Evolutionary conservation across 192 early-diverging fungal species (phyloP).

Genomic region (Cladochytrium replicatum): DNA sequence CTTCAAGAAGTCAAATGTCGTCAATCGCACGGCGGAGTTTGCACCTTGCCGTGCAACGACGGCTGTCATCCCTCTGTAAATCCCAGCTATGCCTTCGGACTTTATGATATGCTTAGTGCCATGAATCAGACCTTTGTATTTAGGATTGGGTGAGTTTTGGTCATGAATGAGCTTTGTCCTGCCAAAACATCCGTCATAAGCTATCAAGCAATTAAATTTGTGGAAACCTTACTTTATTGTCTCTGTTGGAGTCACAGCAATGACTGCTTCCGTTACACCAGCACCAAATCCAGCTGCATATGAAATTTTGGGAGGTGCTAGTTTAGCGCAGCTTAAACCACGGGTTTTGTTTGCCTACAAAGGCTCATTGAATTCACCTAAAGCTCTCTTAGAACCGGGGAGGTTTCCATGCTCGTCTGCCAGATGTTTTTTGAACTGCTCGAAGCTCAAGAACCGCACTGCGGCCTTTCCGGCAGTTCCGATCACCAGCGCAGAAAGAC

Average conservation of each 20-base stretch:
- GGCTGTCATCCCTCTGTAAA: slow-evolving; percentile 83
- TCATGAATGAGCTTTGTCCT: slow-evolving; percentile 94
- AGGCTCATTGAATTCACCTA: too few species aligned
- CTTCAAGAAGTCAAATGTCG: slow-evolving; percentile 72
- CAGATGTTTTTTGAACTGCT: slow-evolving; percentile 65
- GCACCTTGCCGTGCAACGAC: slow-evolving; percentile 94
- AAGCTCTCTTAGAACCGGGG: slow-evolving; percentile 43
- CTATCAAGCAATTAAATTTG: background rate
- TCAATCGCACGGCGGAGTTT: slow-evolving; percentile 87
- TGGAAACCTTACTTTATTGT: slow-evolving; percentile 69
- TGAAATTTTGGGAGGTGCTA: too few species aligned
- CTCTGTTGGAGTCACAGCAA: slow-evolving; percentile 84
- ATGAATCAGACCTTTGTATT: slow-evolving; percentile 71
- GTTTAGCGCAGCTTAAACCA: background rate
- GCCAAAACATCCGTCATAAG: background rate
- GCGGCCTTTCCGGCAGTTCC: slow-evolving; percentile 89
- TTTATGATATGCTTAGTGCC: slow-evolving; percentile 57
- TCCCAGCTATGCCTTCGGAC: slow-evolving; percentile 64
- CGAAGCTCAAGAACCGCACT: slow-evolving; percentile 87
- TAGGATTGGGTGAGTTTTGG: slow-evolving; percentile 57
- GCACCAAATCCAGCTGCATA: slow-evolving; percentile 66
- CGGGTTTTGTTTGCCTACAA: background rate
- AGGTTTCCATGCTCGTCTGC: slow-evolving; percentile 63
- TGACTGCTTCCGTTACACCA: slow-evolving; percentile 75
- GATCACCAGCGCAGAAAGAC: slow-evolving; percentile 80